Evolutionary conservation across 2,329 filamentous ascomycete genomes (phyloP).

Genomic region (Neonectria neomacrospora): DNA sequence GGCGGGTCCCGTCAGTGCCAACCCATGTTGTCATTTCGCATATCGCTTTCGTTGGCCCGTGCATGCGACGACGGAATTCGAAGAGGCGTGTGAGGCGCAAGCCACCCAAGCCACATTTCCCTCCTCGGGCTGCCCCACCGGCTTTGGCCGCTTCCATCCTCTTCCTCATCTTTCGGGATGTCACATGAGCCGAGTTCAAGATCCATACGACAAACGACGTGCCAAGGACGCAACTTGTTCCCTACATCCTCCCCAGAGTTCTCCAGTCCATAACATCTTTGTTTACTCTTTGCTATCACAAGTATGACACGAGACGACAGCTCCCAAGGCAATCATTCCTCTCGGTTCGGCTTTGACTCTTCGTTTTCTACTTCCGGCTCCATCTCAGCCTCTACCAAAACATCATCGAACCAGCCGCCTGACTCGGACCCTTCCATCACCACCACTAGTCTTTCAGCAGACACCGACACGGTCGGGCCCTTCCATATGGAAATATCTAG

Average conservation of each 20-base stretch:
- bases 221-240: not conserved
- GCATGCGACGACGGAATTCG: constrained; percentile 24
- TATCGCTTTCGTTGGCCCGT: constrained; percentile 16
- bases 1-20: constrained; percentile 23
- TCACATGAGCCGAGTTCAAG: constrained; percentile 11
- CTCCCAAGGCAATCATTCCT: constrained; percentile 50
- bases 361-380: constrained; percentile 29
- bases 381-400: constrained; percentile 29
- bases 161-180: constrained; percentile 27
- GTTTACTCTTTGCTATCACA: constrained; percentile 17
- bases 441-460: constrained; percentile 3
- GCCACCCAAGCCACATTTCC: not conserved
- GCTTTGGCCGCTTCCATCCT: constrained; percentile 20
- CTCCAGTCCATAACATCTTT: constrained; percentile 18
- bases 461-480: constrained; percentile 31
- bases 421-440: constrained; percentile 6
- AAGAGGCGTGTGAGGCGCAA: not conserved
- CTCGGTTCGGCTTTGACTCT: constrained; percentile 37
- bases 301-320: constrained; percentile 20
- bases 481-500: constrained; percentile 34
- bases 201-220: not conserved
- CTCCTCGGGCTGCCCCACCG: not conserved
- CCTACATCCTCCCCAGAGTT: not conserved
- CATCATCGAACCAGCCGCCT: constrained; percentile 11
- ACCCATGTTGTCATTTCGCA: constrained; percentile 46